A percentile compares a stretch with the other conserved stretches of the same genome.
These are phyloP conservation scores for Rhynchospora breviuscula DNA, from an alignment of 176 grass and related monocot genomes.

Conservation along the genomic window DNA sequence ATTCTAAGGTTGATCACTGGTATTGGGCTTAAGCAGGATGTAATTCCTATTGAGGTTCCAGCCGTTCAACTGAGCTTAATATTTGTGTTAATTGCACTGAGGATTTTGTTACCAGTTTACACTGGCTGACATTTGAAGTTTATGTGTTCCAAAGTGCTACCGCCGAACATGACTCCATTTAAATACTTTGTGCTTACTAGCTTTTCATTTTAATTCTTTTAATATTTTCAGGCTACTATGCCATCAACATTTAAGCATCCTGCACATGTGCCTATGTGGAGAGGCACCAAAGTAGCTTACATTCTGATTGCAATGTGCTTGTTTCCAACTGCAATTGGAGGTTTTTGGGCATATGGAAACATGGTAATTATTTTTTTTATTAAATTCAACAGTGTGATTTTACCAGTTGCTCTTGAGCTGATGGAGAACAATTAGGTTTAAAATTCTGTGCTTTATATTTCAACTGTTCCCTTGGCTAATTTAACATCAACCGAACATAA, in stretches of 20 bases:
- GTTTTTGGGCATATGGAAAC: slow-evolving; percentile 95
- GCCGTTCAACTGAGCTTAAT: neutral
- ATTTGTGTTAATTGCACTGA: neutral
- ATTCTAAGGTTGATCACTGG: neutral
- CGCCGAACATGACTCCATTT: neutral
- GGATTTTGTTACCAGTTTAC: neutral
- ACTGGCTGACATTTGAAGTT: neutral
- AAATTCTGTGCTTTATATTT: neutral
- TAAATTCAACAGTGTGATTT: neutral
- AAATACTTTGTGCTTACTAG: neutral
- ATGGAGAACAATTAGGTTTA: neutral
- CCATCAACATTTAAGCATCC: slow-evolving; percentile 96
- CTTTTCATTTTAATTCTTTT: neutral
- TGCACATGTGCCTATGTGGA: slow-evolving; percentile 96
- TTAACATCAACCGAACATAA: neutral
- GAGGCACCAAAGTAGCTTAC: slow-evolving; percentile 80
- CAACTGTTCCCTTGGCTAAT: neutral
- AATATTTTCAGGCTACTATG: slow-evolving; percentile 73
- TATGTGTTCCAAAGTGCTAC: neutral
- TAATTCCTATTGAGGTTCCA: neutral
- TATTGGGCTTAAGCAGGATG: neutral
- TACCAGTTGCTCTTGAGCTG: neutral
- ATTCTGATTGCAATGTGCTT: slow-evolving; percentile 80
- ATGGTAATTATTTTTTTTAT: slow-evolving; percentile 52
- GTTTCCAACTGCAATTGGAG: slow-evolving; percentile 85